These are phyloP conservation scores for Yarrowia sp. DNA, from an alignment of 805 yeast genomes.

Conservation along the genomic window DNA sequence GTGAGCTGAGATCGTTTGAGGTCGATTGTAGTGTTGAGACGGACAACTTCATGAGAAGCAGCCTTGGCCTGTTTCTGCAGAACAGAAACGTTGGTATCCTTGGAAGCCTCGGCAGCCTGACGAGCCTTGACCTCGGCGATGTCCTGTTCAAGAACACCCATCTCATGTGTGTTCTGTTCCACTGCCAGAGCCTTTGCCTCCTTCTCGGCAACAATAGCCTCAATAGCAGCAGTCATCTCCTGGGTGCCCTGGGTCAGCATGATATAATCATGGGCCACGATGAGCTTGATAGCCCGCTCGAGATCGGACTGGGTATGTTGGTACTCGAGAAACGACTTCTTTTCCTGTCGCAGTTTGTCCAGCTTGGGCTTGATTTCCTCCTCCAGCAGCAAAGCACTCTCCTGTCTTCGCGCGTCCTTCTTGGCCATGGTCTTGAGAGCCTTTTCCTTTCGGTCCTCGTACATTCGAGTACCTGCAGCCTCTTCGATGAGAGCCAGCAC, in stretches of 20 bases:
- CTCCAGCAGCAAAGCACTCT: constrained; percentile 70
- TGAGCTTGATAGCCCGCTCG: constrained; percentile 74
- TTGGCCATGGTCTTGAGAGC: constrained; percentile 91
- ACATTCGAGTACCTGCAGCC: constrained; percentile 97
- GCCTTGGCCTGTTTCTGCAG: constrained; percentile 65
- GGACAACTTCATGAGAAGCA: constrained; percentile 67
- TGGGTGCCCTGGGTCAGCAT: constrained; percentile 54
- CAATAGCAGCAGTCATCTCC: constrained; percentile 51
- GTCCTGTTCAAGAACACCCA: constrained; percentile 65
- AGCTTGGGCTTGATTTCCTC: constrained; percentile 95
- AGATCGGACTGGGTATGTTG: constrained; percentile 83
- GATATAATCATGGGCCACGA: constrained; percentile 77
- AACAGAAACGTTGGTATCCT: constrained; percentile 65
- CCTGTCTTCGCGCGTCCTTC: constrained; percentile 83
- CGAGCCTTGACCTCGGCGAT: constrained; percentile 59
- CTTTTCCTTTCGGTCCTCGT: constrained; percentile 89
- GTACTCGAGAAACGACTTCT: constrained; percentile 80
- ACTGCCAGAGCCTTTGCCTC: constrained; percentile 55
- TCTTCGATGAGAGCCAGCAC: constrained; percentile 91
- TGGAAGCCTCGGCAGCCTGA: constrained; percentile 64
- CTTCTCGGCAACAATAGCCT: constrained; percentile 45
- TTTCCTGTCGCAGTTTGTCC: constrained; percentile 79
- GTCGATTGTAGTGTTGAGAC: constrained; percentile 69
- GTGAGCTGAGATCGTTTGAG: constrained; percentile 62
- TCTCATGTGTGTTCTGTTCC: constrained; percentile 61